phyloP scores from a whole-genome alignment of 148 eudicot species.

The Nepenthes gracilis region DNA sequence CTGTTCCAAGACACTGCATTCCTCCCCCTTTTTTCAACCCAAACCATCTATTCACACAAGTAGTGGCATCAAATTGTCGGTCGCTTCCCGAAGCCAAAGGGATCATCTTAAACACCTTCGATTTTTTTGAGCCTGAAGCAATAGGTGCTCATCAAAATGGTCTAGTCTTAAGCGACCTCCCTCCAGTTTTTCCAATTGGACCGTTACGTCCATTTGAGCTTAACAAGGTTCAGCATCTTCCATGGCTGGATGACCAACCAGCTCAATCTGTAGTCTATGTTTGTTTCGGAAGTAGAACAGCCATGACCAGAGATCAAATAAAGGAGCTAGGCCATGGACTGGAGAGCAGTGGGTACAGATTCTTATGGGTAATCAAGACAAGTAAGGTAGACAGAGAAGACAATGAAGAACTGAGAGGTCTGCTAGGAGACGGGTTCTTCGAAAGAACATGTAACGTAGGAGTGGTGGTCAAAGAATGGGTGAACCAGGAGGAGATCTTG shows the following conservation, averaged over 20 bases:
- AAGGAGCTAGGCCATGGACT: slow-evolving; percentile 30
- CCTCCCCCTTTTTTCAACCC: slow-evolving; percentile 36
- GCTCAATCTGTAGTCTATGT: slow-evolving; percentile 22
- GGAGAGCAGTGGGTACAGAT: slow-evolving; percentile 18
- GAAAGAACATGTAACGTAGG: slow-evolving; percentile 18
- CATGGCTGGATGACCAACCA: slow-evolving; percentile 32
- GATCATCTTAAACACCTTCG: slow-evolving; percentile 16
- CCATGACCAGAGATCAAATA: slow-evolving; percentile 27
- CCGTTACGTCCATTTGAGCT: slow-evolving; percentile 6
- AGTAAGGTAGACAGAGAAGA: slow-evolving; percentile 33
- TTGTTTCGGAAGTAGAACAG: slow-evolving; percentile 39
- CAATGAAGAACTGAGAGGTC: slow-evolving; percentile 5
- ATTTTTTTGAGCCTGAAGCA: slow-evolving; percentile 21
- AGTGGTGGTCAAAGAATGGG: slow-evolving; percentile 27
- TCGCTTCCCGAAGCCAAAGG: slow-evolving; percentile 4
- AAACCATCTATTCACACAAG: slow-evolving; percentile 16
- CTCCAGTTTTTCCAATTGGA: slow-evolving; percentile 15
- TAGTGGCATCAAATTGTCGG: background rate
- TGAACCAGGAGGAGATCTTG: slow-evolving; percentile 29
- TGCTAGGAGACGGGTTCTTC: slow-evolving; percentile 20
- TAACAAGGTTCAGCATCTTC: background rate
- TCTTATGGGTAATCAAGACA: slow-evolving; percentile 42
- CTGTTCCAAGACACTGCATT: slow-evolving; percentile 16
- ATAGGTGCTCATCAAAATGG: slow-evolving; percentile 10
- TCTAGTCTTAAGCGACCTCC: slow-evolving; percentile 2